Evolutionary conservation across 257 asterid genomes (phyloP).

Genomic region (Primulina huaijiensis): DNA sequence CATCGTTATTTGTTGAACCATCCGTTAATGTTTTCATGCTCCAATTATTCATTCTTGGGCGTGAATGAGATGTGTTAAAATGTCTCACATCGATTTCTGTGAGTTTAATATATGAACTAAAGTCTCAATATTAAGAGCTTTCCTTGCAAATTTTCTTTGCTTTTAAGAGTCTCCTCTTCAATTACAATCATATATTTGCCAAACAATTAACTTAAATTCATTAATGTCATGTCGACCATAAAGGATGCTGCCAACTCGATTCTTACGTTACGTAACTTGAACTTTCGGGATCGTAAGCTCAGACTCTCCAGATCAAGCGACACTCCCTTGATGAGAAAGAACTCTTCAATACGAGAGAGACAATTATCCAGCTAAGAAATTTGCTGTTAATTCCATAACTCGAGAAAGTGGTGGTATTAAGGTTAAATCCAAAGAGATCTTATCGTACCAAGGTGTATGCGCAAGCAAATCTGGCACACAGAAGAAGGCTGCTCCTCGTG

Average conservation of each 20-base stretch:
- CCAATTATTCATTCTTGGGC: too few relatives aligned
- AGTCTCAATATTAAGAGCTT: too few relatives aligned
- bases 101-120: too few relatives aligned
- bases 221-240: conserved; percentile 26
- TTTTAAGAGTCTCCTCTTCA: not conserved
- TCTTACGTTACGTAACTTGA: conserved; percentile 46
- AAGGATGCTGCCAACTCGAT: conserved; percentile 71
- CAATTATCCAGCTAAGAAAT: conserved; percentile 41
- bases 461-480: conserved; percentile 73
- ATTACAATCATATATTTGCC: not conserved
- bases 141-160: too few relatives aligned
- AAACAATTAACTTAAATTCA: conserved; percentile 1
- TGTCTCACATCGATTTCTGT: too few relatives aligned
- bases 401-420: conserved; percentile 30
- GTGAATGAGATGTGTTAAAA: too few relatives aligned
- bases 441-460: conserved; percentile 75
- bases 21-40: too few relatives aligned
- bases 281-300: conserved; percentile 71
- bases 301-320: conserved; percentile 57
- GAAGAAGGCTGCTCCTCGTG: conserved; percentile 41
- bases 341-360: conserved; percentile 18
- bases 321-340: conserved; percentile 49
- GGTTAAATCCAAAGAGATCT: conserved; percentile 27
- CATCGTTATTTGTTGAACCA: too few relatives aligned
- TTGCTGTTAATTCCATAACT: conserved; percentile 29